Conservation (phyloP, 176 grass and related monocot species). For the Oryza rufipogon region DNA sequence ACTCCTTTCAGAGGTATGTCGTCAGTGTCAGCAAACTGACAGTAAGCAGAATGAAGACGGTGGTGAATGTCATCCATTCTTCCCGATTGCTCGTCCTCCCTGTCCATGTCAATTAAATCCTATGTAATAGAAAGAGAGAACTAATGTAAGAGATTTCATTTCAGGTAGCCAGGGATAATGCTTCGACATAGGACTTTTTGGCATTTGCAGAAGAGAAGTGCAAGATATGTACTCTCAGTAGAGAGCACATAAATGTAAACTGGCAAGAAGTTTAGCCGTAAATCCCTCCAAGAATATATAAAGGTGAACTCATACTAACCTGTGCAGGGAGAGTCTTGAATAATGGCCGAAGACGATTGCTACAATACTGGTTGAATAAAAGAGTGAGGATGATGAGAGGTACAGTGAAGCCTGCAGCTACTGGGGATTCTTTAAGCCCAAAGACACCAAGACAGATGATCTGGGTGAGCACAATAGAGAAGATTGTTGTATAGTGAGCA, state of each 20-base stretch:
- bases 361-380: conserved; percentile 88
- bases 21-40: conserved; percentile 48
- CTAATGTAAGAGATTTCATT: not conserved
- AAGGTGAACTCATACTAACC: conserved; percentile 47
- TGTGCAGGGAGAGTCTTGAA: conserved; percentile 79
- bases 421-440: conserved; percentile 77
- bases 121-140: conserved; percentile 30
- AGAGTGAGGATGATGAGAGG: conserved; percentile 80
- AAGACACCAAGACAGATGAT: conserved; percentile 91
- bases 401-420: conserved; percentile 75
- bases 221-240: not conserved
- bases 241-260: not conserved
- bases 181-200: not conserved
- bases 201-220: not conserved
- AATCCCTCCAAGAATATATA: not conserved
- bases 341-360: conserved; percentile 72
- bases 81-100: conserved; percentile 61
- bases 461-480: conserved; percentile 87
- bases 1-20: conserved; percentile 43
- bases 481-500: conserved; percentile 85
- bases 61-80: conserved; percentile 62
- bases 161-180: not conserved
- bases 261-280: not conserved
- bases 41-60: conserved; percentile 55
- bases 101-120: conserved; percentile 88